Evolutionary conservation across 2,329 filamentous ascomycete genomes (phyloP), one percentile per base, ranked within the genome.

Genomic region (Paradendryphiella salina): DNA sequence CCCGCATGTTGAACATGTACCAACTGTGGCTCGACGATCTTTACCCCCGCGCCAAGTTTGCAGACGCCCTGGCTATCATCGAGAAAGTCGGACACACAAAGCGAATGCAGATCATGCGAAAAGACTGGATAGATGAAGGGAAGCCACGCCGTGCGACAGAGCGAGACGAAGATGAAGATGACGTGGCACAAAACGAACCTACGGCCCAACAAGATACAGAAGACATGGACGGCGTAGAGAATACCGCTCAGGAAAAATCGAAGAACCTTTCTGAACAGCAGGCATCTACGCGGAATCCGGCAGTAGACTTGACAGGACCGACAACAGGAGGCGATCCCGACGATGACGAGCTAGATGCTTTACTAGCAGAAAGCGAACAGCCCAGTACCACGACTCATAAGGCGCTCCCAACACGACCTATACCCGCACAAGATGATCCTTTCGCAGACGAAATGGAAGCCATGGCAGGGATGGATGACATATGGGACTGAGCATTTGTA

Each of bases 11-110:
- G 39, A 90, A 89, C 18, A 89, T 95, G 70, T 99, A 97, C 70
- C 94, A 97, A 71, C 75, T 96, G 48, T 99, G 94, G 94, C 87
- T 99, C 1, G 93, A 99, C 73, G 91, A 96, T 67, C 79, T 99
- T 10, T 99, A 92, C 67, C 94, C 94, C 10, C 91, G 95, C 67
- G 94, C 93, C 4, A 93, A 91, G 66, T 99, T 99, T 66, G 82
- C 89, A 39, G 94, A 99, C 66, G 94, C 89, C 2, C 78, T 97
- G 5, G 77, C 81, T 32, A 96, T 97, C 78, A 89, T 97, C 2
- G 94, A 99, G 72, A 96, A 96, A 74, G 80, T 90, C 0, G 94
- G 94, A 1, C 94, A 96, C 73, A 90, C 87, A 63, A 92, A 89
- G 69, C 79, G 81, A 11, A 81, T 97, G 70, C 83, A 89, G 57